These are phyloP conservation scores for Russula emetica DNA, from an alignment of 768 basidiomycete species.

Conservation along the genomic window DNA sequence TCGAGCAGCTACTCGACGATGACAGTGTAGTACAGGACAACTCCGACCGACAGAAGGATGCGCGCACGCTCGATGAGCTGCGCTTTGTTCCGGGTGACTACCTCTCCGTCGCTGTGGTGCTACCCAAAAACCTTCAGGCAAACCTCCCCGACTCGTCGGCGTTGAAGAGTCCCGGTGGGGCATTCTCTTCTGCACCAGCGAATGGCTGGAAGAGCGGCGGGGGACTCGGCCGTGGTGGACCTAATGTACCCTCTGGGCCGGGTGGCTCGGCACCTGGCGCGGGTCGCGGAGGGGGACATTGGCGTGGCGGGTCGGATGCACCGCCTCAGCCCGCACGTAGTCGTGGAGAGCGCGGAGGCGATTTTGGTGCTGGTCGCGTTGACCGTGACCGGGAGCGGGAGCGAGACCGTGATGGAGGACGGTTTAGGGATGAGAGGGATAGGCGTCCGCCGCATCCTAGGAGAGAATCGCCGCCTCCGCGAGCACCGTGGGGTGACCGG, in stretches of 20 bases:
- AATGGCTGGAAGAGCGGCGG: constrained; percentile 38
- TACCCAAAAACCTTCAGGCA: constrained; percentile 56
- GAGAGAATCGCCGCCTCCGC: constrained; percentile 43
- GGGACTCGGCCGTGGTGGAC: constrained; percentile 42
- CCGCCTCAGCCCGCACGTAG: constrained; percentile 36
- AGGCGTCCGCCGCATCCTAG: constrained; percentile 40
- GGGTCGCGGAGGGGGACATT: constrained; percentile 61
- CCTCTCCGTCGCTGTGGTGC: constrained; percentile 65
- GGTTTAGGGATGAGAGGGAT: constrained; percentile 50
- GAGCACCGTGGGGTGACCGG: constrained; percentile 37
- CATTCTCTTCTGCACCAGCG: constrained; percentile 33
- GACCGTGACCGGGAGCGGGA: constrained; percentile 31
- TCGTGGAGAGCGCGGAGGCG: constrained; percentile 45
- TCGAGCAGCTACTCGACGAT: constrained; percentile 47
- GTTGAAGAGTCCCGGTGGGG: constrained; percentile 48
- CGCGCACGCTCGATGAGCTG: constrained; percentile 73
- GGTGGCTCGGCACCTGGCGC: constrained; percentile 36
- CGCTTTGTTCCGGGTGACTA: constrained; percentile 80
- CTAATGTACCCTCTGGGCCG: constrained; percentile 43
- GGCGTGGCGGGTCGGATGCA: constrained; percentile 65
- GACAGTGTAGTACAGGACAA: constrained; percentile 16
- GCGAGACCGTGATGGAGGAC: constrained; percentile 32
- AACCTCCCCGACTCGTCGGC: constrained; percentile 42
- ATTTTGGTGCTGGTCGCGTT: constrained; percentile 33
- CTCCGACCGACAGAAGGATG: constrained; percentile 38